Percentiles rank a stretch among this genome's conserved stretches.
These are phyloP conservation scores for Linanthus parryae DNA, from an alignment of 148 eudicot genomes.

Conservation along the genomic window DNA sequence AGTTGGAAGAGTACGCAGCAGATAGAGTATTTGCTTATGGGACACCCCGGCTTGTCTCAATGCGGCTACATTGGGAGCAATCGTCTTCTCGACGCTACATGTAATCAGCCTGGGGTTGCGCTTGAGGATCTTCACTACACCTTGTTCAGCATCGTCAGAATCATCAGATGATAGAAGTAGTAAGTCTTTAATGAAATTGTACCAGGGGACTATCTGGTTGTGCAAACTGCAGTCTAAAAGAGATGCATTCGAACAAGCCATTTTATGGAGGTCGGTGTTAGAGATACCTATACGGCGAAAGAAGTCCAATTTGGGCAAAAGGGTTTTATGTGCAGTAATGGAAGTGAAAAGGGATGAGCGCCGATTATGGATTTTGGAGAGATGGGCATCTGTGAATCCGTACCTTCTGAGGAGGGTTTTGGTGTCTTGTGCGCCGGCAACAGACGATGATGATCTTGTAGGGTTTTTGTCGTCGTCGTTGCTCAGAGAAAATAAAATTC, in stretches of 20 bases:
- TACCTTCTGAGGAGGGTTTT: not conserved
- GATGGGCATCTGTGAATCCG: conserved; percentile 15
- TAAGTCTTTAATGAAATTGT: conserved; percentile 13
- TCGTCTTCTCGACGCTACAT: not conserved
- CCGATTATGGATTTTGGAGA: not conserved
- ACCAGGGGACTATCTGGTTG: conserved; percentile 8
- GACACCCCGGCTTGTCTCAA: too few species aligned
- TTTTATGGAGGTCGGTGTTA: not conserved
- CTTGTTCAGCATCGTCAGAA: conserved; percentile 8
- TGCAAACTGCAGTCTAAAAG: conserved; percentile 7
- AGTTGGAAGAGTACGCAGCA: too few species aligned
- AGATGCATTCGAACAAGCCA: not conserved
- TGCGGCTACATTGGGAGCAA: conserved; percentile 6
- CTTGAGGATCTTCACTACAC: not conserved
- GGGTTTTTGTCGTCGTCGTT: too few species aligned
- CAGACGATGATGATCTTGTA: too few species aligned
- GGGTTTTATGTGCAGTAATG: conserved; percentile 5
- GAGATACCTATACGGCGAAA: conserved; percentile 14
- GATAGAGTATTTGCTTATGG: too few species aligned
- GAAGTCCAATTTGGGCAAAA: conserved; percentile 21
- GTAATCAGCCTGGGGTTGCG: not conserved
- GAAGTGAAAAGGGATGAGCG: conserved; percentile 11
- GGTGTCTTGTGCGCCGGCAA: too few species aligned
- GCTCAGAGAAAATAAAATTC: too few species aligned
- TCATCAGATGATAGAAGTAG: too few species aligned